Evolutionary conservation across 768 basidiomycete species (phyloP).

Genomic region (Asterophora parasitica): DNA sequence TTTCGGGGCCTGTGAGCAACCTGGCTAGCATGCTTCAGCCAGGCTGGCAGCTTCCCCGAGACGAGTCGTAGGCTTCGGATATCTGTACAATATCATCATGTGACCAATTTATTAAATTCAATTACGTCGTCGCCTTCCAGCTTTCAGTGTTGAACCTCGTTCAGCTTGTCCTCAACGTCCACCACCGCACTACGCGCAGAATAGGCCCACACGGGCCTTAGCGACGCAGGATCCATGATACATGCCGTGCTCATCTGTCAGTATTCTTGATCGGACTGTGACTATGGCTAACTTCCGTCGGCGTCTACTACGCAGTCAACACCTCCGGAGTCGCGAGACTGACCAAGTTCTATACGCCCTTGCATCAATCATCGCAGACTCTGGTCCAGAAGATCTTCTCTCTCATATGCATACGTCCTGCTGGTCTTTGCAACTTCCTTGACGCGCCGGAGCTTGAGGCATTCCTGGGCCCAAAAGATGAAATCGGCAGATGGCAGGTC

Average conservation of each 20-base stretch:
- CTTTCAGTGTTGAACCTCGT: too few relatives aligned
- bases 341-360: conserved; percentile 85
- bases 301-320: conserved; percentile 73
- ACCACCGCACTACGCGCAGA: background rate
- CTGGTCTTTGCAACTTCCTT: conserved; percentile 90
- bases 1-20: conserved; percentile 89
- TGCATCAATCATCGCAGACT: conserved; percentile 60
- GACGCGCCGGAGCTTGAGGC: conserved; percentile 86
- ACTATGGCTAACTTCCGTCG: conserved; percentile 3
- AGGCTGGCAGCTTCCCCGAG: conserved; percentile 70
- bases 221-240: conserved; percentile 48
- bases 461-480: conserved; percentile 55
- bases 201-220: background rate
- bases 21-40: conserved; percentile 80
- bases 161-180: too few relatives aligned
- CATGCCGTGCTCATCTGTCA: conserved; percentile 84
- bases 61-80: conserved; percentile 38
- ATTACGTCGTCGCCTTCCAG: too few relatives aligned
- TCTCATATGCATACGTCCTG: conserved; percentile 76
- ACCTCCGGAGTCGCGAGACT: conserved; percentile 83
- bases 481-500: conserved; percentile 67
- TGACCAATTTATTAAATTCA: background rate
- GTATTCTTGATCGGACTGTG: conserved; percentile 16
- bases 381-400: conserved; percentile 88
- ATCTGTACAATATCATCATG: conserved; percentile 14